Evolutionary conservation across 345 rosid genomes (phyloP), one percentile per base, ranked within the genome.

Genomic region (Aethionema arabicum): DNA sequence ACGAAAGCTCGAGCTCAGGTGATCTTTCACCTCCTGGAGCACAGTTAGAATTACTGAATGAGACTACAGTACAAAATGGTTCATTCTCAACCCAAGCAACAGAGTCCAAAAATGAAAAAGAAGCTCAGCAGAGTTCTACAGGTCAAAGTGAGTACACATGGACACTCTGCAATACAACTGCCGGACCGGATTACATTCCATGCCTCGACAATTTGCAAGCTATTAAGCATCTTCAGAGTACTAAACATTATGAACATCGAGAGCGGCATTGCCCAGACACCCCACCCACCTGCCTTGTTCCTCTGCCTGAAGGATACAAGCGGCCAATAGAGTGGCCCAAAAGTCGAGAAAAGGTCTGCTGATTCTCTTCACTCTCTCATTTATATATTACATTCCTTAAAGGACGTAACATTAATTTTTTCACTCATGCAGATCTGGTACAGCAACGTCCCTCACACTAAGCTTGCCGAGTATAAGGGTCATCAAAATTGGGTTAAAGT

Each of bases 401-500:
- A 13, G 33, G 53, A 58, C 4, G 56, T 58, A 11, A 57, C 10
- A 60, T 44, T 43, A 21, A 49, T 51, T 31, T 41, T 21, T 69
- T 21, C 59, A 7, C 69, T 59, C 38, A 51, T 67, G 63, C 78
- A 93, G 99, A 85, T 93, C 66, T 93, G 99, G 96, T 90, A 85
- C 75, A 68, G 74, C 42, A 93, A 93, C 40, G 96, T 90, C 66
- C 99, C 99, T 52, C 96, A 93, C 67, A 84, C 95, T 46, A 85
- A 90, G 76, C 95, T 93, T 69, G 97, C 91, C 13, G 67, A 77
- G 71, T n/a, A 80, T 56, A 90, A 93, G 81, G 99, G 97, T 45
- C 96, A 93, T 80, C 97, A 93, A 66, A 93, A 93, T 63, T 93
- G 99, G 99, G 97, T 93, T 56, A 93, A 93, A 79, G 86, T 93